A percentile compares a stretch with the other conserved stretches of the same genome.
phyloP scores from a whole-genome alignment of 306 rosid species.

The Trifolium pratense region DNA sequence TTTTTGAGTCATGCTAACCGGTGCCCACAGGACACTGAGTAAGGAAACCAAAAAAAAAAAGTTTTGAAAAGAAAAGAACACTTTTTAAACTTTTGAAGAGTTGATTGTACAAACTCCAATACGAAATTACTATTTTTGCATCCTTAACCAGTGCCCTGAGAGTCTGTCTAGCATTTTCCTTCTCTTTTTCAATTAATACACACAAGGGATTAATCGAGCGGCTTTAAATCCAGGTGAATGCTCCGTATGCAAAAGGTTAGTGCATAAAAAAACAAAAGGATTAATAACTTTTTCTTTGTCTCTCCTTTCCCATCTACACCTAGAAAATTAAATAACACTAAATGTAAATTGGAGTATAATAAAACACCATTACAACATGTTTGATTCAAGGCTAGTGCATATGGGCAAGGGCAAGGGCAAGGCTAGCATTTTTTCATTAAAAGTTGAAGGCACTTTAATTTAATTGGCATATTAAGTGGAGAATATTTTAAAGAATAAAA shows the following conservation, averaged over 20 bases:
- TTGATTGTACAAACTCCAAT: no score
- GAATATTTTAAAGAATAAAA: conserved; percentile 46
- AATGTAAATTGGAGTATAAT: conserved; percentile 29
- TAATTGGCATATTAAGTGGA: conserved; percentile 35
- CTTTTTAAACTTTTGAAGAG: no score
- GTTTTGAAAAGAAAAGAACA: no score
- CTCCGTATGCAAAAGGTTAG: neutral
- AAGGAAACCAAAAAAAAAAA: no score
- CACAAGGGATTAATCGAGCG: neutral
- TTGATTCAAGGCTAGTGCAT: conserved; percentile 39
- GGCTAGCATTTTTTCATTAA: conserved; percentile 21
- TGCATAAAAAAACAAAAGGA: neutral
- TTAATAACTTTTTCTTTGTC: neutral
- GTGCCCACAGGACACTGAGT: no score
- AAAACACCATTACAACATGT: conserved; percentile 35
- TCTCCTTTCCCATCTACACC: neutral
- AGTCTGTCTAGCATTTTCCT: no score
- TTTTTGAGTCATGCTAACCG: no score
- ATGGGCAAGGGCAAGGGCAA: neutral
- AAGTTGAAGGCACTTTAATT: conserved; percentile 37
- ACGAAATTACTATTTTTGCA: no score
- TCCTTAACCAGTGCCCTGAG: no score
- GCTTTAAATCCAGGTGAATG: conserved; percentile 13
- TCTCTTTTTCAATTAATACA: neutral
- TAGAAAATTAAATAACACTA: neutral